Percentiles rank a stretch among this genome's conserved stretches.
These are phyloP conservation scores for Arthrinium phaeospermum DNA, from an alignment of 2,329 filamentous ascomycete species.

Conservation along the genomic window DNA sequence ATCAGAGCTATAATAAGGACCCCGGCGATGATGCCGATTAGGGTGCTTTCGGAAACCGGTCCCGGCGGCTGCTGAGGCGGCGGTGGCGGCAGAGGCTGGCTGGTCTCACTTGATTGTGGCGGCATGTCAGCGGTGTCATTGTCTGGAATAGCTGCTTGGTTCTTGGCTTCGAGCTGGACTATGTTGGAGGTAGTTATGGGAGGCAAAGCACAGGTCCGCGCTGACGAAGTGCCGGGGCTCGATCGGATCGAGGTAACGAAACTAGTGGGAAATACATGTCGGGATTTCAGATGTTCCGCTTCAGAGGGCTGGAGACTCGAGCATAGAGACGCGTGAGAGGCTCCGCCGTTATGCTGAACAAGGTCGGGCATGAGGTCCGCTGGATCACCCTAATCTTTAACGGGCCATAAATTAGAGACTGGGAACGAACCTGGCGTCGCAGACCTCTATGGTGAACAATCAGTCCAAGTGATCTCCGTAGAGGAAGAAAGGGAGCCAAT, in stretches of 20 bases:
- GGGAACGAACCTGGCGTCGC: too few relatives aligned
- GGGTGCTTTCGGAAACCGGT: background rate
- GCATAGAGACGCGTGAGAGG: background rate
- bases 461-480: background rate
- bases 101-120: background rate
- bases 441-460: background rate
- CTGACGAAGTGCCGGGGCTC: background rate
- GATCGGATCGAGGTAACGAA: background rate
- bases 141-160: background rate
- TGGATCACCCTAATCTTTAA: background rate
- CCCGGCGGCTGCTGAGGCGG: background rate
- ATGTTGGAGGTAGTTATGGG: background rate
- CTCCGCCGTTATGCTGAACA: background rate
- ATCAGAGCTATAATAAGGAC: background rate
- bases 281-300: background rate
- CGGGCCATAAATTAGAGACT: background rate
- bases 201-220: background rate
- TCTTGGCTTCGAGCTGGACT: background rate
- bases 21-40: background rate
- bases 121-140: background rate
- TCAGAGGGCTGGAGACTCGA: background rate
- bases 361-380: background rate
- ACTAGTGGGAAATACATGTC: background rate
- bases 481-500: background rate
- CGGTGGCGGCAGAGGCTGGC: rapidly evolving